A percentile compares a stretch with the other conserved stretches of the same genome.
Conservation (phyloP, 2,329 filamentous ascomycete genomes). For the Aspergillus chevalieri region DNA sequence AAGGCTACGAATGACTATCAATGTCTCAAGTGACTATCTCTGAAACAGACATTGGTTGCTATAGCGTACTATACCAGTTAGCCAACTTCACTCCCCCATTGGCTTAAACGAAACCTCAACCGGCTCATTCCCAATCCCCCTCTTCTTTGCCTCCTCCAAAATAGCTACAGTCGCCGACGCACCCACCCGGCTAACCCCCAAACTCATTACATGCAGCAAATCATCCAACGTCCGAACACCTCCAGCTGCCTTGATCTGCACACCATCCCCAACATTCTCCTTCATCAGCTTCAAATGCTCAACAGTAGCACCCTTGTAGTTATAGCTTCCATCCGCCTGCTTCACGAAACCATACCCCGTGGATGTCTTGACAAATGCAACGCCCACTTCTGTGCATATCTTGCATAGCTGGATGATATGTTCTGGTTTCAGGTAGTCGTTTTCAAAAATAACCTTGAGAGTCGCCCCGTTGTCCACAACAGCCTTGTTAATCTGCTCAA, state of each 20-base stretch:
- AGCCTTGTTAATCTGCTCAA: conserved; percentile 45
- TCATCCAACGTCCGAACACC: conserved; percentile 54
- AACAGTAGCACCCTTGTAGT: conserved; percentile 50
- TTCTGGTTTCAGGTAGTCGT: conserved; percentile 48
- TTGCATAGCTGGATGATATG: conserved; percentile 50
- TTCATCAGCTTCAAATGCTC: conserved; percentile 51
- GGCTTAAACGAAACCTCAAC: conserved; percentile 17
- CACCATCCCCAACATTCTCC: conserved; percentile 34
- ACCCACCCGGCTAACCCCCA: conserved; percentile 53
- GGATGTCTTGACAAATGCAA: conserved; percentile 57
- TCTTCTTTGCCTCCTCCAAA: conserved; percentile 47
- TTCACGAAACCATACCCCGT: conserved; percentile 59
- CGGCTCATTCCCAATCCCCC: conserved; percentile 42
- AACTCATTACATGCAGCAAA: conserved; percentile 47
- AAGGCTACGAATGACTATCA: too few relatives aligned
- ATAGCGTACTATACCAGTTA: too few relatives aligned
- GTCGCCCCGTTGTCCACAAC: conserved; percentile 41
- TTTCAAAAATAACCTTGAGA: conserved; percentile 60
- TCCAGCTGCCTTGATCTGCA: conserved; percentile 55
- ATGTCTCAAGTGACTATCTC: too few relatives aligned
- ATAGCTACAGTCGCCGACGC: conserved; percentile 52
- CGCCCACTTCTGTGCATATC: conserved; percentile 48
- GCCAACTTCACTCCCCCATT: conserved; percentile 9
- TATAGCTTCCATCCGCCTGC: conserved; percentile 46
- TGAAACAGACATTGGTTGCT: too few relatives aligned